Conservation (phyloP, 106 monocot species). For the Hemerocallis citrina region DNA sequence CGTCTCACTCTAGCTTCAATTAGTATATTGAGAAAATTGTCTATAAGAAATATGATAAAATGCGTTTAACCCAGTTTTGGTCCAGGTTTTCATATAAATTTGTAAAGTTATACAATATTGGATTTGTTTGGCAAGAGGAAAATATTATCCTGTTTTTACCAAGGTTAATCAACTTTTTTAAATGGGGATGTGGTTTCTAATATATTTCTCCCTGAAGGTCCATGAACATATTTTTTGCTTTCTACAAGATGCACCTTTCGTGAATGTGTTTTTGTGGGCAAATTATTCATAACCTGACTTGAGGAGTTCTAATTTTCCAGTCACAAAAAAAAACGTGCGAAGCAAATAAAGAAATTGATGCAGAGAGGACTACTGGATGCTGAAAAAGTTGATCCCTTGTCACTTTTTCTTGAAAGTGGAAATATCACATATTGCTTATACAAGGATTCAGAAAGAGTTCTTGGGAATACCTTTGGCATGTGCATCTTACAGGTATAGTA, state of each 20-base stretch:
- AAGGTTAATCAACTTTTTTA: too few species aligned
- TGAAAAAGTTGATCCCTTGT: conserved; percentile 75
- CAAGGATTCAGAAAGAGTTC: conserved; percentile 83
- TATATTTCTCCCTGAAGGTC: too few species aligned
- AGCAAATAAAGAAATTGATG: conserved; percentile 76
- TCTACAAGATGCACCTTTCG: not conserved
- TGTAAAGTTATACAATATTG: too few species aligned
- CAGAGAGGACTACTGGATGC: conserved; percentile 64
- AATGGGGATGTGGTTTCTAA: too few species aligned
- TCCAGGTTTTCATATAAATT: too few species aligned
- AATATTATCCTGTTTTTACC: too few species aligned
- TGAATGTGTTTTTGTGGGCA: not conserved
- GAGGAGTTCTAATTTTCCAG: conserved; percentile 25
- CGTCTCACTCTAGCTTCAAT: too few species aligned
- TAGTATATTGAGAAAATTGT: too few species aligned
- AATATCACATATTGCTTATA: conserved; percentile 86
- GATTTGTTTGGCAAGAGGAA: too few species aligned
- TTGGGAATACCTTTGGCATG: conserved; percentile 98
- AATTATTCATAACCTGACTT: not conserved
- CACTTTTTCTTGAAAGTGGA: conserved; percentile 76
- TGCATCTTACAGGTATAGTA: conserved; percentile 83
- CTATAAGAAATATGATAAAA: too few species aligned
- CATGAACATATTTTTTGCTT: too few species aligned
- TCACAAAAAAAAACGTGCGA: conserved; percentile 85
- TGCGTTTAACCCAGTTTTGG: too few species aligned